Base-by-base conservation (phyloP, 2,329 filamentous ascomycete species). In the Allantophomopsis cytisporea region DNA sequence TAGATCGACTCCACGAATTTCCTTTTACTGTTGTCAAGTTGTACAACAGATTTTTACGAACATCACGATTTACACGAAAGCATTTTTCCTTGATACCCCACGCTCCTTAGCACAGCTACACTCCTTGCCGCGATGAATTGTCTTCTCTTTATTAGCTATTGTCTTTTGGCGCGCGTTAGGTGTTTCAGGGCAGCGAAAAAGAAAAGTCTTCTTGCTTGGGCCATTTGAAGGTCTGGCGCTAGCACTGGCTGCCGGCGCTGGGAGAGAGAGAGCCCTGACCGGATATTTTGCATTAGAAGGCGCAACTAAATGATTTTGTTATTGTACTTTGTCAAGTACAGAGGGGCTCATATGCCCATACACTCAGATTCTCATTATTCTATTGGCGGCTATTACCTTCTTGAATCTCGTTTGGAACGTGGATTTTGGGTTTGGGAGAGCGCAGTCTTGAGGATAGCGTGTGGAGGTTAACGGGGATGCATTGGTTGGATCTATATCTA, bases 321-420 rank as follows among this genome's bases (percentile, higher is more conserved):
- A 14, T 7, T 18, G 35, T 36, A 18, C 35, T 14, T 36, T 18
- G 13, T 20, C 2, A 23, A 20, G 13, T 36, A 23, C n/a, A 36
- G 13, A 18, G 8, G 13, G 35, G 18, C 11, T 17, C n/a, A 23
- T 13, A n/a, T 13, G n/a, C n/a, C 14, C n/a, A 38, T 16, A 33
- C n/a, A 14, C n/a, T 8, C 14, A 38, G 37, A 23, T 31, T 31
- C n/a, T 20, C 18, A 15, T 28, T 28, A 10, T 28, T 28, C 8
- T 28, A 6, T 28, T 38, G 37, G 37, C 37, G 37, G 37, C 37
- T 38, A 33, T 38, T 38, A 38, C 37, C 37, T 23, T 33, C 21
- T 16, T 31, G 17, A 31, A 28, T 28, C 23, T 23, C 37, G n/a
- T 18, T 5, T 36, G 35, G 20, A 8, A 36, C n/a, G 35, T 33